These are phyloP conservation scores for Prunus salicina DNA, from an alignment of 306 rosid species.

Conservation along the genomic window DNA sequence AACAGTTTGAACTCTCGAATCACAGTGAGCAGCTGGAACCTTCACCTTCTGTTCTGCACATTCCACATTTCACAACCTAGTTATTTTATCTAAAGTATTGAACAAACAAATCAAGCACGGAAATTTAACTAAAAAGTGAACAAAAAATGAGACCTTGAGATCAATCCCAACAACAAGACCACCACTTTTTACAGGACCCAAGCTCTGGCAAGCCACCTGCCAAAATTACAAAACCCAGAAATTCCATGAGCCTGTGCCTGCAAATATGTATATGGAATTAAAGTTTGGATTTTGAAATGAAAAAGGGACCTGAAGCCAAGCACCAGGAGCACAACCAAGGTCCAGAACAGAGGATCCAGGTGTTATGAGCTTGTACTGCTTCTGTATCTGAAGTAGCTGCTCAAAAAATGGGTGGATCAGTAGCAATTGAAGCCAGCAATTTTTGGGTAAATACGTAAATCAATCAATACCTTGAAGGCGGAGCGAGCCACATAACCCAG, in stretches of 20 bases:
- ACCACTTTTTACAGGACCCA: conserved; percentile 63
- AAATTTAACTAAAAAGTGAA: background rate
- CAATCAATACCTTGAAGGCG: conserved; percentile 57
- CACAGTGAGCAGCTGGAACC: conserved; percentile 72
- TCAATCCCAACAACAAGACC: conserved; percentile 82
- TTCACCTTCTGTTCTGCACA: conserved; percentile 83
- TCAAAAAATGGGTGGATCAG: background rate
- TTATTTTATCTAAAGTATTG: background rate
- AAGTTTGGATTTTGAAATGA: background rate
- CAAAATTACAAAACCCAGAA: conserved; percentile 2
- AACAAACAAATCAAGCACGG: background rate
- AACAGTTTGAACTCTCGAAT: conserved; percentile 70
- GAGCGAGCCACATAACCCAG: conserved; percentile 95
- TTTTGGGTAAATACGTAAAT: background rate
- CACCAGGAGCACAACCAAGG: conserved; percentile 97
- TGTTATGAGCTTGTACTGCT: conserved; percentile 59
- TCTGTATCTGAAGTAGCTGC: conserved; percentile 82
- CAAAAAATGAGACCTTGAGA: conserved; percentile 48
- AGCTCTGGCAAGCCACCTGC: conserved; percentile 85
- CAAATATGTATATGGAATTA: background rate
- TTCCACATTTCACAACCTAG: conserved; percentile 20
- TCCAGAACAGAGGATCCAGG: conserved; percentile 73
- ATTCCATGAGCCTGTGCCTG: background rate
- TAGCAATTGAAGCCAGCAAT: background rate
- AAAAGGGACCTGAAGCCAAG: conserved; percentile 75